Conservation (phyloP, 306 rosid genomes). For the Prunus mume region DNA sequence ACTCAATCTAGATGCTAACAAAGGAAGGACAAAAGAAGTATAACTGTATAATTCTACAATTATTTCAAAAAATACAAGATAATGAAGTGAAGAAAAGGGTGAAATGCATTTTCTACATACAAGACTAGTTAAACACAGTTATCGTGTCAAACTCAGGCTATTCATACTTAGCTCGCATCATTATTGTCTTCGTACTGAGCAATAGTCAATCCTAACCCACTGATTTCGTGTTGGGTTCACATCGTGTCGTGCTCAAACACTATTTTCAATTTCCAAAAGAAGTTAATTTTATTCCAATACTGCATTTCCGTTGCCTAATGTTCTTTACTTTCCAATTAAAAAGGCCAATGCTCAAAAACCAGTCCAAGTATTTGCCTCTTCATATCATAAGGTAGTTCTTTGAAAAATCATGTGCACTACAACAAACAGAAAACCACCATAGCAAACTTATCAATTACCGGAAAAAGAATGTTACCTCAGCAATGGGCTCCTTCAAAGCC, state of each 20-base stretch:
- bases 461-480: constrained; percentile 55
- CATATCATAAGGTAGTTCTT: not conserved
- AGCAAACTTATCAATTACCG: not conserved
- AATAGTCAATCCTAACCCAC: not conserved
- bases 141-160: too few relatives aligned
- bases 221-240: not conserved
- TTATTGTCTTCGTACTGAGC: not conserved
- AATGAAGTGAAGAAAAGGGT: too few relatives aligned
- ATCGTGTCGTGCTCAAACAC: not conserved
- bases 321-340: not conserved
- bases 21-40: not conserved
- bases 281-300: not conserved
- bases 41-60: not conserved
- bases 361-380: not conserved
- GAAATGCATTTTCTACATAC: not conserved
- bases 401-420: not conserved
- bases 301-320: not conserved
- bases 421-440: not conserved
- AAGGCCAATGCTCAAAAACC: not conserved
- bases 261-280: not conserved
- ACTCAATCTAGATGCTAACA: not conserved
- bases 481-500: constrained; percentile 66
- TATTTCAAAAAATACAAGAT: too few relatives aligned
- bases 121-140: not conserved
- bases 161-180: too few relatives aligned